Evolutionary conservation across 768 basidiomycete genomes (phyloP).

Genomic region (Kwoniella heveanensis): DNA sequence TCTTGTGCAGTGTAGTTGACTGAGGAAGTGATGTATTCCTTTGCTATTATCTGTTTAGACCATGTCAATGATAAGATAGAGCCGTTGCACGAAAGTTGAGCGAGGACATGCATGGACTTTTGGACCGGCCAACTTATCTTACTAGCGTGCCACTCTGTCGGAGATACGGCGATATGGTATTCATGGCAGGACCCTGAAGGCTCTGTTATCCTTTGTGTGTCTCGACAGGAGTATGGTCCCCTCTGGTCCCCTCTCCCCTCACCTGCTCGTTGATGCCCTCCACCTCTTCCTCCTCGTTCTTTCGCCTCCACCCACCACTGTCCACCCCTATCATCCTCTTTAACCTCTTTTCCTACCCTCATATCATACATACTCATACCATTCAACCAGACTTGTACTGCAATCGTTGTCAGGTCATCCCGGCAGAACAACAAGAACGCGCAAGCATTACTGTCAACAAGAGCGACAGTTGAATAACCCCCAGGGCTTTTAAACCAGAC

Average conservation of each 20-base stretch:
- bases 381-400: not conserved
- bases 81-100: not conserved
- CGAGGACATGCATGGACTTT: not conserved
- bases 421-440: too few species aligned
- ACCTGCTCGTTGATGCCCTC: not conserved
- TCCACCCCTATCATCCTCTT: constrained; percentile 7
- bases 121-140: not conserved
- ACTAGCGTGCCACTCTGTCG: constrained; percentile 12
- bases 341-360: not conserved
- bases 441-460: too few species aligned
- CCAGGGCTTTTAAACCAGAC: too few species aligned
- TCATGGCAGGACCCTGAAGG: constrained; percentile 1
- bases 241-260: not conserved
- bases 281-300: not conserved
- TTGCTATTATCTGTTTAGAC: not conserved
- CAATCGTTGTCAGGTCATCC: too few species aligned
- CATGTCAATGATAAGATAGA: not conserved
- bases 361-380: not conserved
- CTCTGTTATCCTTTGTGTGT: not conserved
- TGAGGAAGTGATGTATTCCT: not conserved
- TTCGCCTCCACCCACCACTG: constrained; percentile 14
- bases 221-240: not conserved
- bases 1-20: too few species aligned
- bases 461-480: too few species aligned
- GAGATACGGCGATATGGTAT: constrained; percentile 12